phyloP scores from a whole-genome alignment of 441 rosid species.

The Breynia disticha region DNA sequence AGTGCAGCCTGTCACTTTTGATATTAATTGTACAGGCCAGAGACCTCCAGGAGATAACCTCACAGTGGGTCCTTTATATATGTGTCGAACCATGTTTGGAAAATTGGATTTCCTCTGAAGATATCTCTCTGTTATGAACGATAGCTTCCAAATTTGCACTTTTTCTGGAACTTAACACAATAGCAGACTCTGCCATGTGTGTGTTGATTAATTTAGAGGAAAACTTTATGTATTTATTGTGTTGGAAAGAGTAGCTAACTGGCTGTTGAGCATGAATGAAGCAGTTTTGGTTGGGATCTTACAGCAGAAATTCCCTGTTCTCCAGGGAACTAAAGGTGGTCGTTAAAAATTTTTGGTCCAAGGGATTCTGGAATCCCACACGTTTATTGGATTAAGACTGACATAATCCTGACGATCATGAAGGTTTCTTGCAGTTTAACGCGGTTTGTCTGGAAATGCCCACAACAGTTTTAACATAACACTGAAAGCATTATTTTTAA shows the following conservation, averaged over 20 bases:
- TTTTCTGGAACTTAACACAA: slow-evolving; percentile 16
- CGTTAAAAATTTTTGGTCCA: neutral
- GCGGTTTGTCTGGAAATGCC: no score
- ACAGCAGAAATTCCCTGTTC: slow-evolving; percentile 1
- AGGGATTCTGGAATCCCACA: neutral
- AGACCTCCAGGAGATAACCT: slow-evolving; percentile 1
- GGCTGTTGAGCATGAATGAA: no score
- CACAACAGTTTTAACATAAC: no score
- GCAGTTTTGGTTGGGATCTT: neutral
- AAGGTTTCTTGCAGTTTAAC: no score
- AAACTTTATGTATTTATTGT: neutral
- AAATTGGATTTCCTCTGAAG: slow-evolving; percentile 15
- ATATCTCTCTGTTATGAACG: slow-evolving; percentile 18
- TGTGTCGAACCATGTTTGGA: slow-evolving; percentile 28
- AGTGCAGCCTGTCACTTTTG: slow-evolving; percentile 45
- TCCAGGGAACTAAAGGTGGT: slow-evolving; percentile 6
- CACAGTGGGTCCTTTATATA: slow-evolving; percentile 8
- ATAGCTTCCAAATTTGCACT: slow-evolving; percentile 19
- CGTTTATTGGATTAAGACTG: neutral
- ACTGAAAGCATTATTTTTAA: no score
- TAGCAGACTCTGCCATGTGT: slow-evolving; percentile 19
- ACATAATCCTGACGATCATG: no score
- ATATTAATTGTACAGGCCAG: slow-evolving; percentile 20
- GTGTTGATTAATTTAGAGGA: slow-evolving; percentile 6
- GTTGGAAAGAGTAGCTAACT: no score